These are phyloP conservation scores for Sporothrix luriei DNA, from an alignment of 2,329 filamentous ascomycete genomes.

Conservation along the genomic window DNA sequence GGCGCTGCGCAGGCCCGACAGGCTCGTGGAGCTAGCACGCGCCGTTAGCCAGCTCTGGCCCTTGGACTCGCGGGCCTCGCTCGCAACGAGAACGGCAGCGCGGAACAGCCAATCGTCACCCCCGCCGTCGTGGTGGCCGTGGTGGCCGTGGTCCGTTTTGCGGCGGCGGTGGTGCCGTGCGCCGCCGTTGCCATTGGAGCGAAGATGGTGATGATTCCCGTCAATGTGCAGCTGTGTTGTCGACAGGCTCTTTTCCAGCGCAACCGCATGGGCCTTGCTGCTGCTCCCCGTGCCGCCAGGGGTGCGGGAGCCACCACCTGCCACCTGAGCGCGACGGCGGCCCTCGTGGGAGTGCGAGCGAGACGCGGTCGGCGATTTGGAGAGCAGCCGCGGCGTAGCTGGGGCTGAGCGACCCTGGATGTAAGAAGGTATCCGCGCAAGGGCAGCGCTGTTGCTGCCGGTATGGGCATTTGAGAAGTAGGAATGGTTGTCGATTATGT, in stretches of 20 bases:
- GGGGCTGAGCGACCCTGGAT: slow-evolving; percentile 65
- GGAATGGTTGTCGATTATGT: slow-evolving; percentile 29
- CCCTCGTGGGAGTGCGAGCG: slow-evolving; percentile 49
- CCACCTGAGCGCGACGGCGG: slow-evolving; percentile 33
- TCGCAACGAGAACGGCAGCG: slow-evolving; percentile 63
- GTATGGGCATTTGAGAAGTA: slow-evolving; percentile 42
- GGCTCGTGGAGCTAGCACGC: slow-evolving; percentile 64
- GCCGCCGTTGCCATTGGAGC: slow-evolving; percentile 34
- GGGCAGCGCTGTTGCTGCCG: slow-evolving; percentile 35
- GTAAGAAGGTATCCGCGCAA: slow-evolving; percentile 54
- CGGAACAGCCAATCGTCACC: slow-evolving; percentile 65
- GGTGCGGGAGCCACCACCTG: neutral
- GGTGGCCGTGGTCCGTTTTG: slow-evolving; percentile 36
- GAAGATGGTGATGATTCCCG: neutral
- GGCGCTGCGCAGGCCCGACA: slow-evolving; percentile 55
- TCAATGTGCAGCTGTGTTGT: slow-evolving; percentile 54
- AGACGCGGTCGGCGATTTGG: slow-evolving; percentile 57
- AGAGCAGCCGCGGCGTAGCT: slow-evolving; percentile 64
- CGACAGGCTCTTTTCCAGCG: slow-evolving; percentile 64
- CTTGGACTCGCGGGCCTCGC: slow-evolving; percentile 66
- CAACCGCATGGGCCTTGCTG: slow-evolving; percentile 27
- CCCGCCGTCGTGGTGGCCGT: slow-evolving; percentile 28
- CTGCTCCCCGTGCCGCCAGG: neutral
- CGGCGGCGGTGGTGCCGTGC: slow-evolving; percentile 35
- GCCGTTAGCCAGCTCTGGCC: slow-evolving; percentile 70